Base-by-base conservation (phyloP, 164 flowering plant species). In the Buxus sempervirens region DNA sequence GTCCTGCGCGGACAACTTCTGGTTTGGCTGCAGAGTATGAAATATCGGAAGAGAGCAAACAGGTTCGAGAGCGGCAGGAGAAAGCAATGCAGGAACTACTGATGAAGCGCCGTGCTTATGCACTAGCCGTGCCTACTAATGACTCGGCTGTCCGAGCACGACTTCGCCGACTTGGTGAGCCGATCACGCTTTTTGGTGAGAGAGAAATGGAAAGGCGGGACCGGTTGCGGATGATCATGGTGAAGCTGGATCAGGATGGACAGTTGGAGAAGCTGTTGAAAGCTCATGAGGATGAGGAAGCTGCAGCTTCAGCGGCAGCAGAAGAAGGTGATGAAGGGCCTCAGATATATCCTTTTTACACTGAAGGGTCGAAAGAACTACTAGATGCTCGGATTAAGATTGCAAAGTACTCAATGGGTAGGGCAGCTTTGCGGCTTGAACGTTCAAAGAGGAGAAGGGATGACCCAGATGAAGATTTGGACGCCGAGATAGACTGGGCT, bases 191-290 rank as follows among this genome's bases (percentile, higher is more conserved):
- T 25, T 95, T 95, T 69, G 99, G 97, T 19, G 99, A 92, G 77
- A 74, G 94, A 57, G 98, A 95, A 76, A 95, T 95, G 99, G 99
- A 95, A 70, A 80, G 99, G 57, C 76, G 99, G 48, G 99, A 90
- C 36, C 80, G 98, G 65, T 60, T 95, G 76, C 73, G 96, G 67
- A 79, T 66, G 79, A 81, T 92, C 24, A 89, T 92, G 98, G 98
- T 84, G 48, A 88, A 78, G 75, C 80, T 92, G 60, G 99, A 92
- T 74, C 58, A 83, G 1, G 97, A 88, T 58, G 97, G 98, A 48
- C 94, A 95, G 80, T 77, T 95, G 82, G 99, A 92, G 66, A 89
- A 78, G 80, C 77, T 95, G 68, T 78, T 95, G 91, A 92, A 82
- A 79, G 98, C 90, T 65, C 91, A 83, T 57, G 97, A 95, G 77